Conservation (phyloP, 2,329 filamentous ascomycete species). For the Amauroascus verrucosus region DNA sequence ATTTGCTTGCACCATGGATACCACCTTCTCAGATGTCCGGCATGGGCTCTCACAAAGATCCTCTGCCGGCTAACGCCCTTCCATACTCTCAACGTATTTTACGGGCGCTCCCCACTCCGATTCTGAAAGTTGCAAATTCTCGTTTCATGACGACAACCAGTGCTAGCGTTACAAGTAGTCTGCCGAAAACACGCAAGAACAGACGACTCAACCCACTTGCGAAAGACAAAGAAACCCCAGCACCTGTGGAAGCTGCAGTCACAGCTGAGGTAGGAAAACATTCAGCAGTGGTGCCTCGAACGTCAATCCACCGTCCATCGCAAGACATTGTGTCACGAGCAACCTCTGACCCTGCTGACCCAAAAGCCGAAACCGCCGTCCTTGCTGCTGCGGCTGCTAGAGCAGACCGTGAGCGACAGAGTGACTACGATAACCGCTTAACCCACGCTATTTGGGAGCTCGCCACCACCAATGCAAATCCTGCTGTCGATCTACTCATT, state of each 20-base stretch:
- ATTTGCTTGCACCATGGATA: conserved; percentile 93
- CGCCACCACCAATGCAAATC: conserved; percentile 83
- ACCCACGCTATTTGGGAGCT: conserved; percentile 92
- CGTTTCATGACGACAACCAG: conserved; percentile 90
- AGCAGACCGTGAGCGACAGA: conserved; percentile 29
- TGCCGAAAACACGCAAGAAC: conserved; percentile 55
- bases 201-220: conserved; percentile 15
- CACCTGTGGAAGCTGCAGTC: conserved; percentile 9
- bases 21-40: conserved; percentile 86
- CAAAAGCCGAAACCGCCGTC: conserved; percentile 26
- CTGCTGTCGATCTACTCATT: conserved; percentile 82
- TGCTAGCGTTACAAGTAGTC: conserved; percentile 67
- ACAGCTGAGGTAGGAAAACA: conserved; percentile 19
- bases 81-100: conserved; percentile 87
- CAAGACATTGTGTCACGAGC: conserved; percentile 15
- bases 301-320: conserved; percentile 16
- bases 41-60: conserved; percentile 60
- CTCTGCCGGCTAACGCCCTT: conserved; percentile 68
- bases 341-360: conserved; percentile 11
- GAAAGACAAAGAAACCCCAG: conserved; percentile 25
- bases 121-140: conserved; percentile 89
- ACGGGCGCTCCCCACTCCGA: conserved; percentile 75
- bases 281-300: conserved; percentile 17
- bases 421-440: conserved; percentile 65
- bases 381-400: conserved; percentile 50